These are phyloP conservation scores for Huntiella moniliformis DNA, from an alignment of 2,329 filamentous ascomycete genomes.

Conservation along the genomic window DNA sequence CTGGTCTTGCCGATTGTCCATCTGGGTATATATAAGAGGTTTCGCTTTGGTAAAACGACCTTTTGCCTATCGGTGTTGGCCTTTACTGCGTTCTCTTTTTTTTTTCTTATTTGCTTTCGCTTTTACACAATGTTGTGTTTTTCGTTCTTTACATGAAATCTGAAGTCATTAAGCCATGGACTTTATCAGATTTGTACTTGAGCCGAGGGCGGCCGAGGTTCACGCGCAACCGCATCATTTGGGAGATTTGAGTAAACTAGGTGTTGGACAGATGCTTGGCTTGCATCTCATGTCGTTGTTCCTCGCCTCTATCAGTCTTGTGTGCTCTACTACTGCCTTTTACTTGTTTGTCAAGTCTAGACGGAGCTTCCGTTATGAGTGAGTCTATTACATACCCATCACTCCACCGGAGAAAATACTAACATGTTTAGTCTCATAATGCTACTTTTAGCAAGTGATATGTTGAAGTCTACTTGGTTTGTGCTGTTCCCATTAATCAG, in stretches of 20 bases:
- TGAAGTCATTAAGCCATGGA: not conserved
- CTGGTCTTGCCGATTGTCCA: too few relatives aligned
- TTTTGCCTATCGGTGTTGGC: not conserved
- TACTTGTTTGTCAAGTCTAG: slow-evolving; percentile 62
- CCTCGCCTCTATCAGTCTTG: slow-evolving; percentile 33
- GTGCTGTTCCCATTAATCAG: slow-evolving; percentile 44
- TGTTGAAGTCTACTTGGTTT: slow-evolving; percentile 51
- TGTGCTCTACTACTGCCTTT: slow-evolving; percentile 35
- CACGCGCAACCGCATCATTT: not conserved
- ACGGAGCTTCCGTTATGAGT: slow-evolving; percentile 56
- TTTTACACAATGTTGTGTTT: not conserved
- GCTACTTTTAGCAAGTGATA: slow-evolving; percentile 52
- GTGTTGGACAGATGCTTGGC: slow-evolving; percentile 12
- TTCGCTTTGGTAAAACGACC: too few relatives aligned
- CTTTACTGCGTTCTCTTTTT: not conserved
- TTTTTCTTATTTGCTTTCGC: not conserved
- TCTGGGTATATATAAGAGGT: too few relatives aligned
- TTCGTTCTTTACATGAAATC: not conserved
- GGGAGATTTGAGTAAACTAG: not conserved
- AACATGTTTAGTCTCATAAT: slow-evolving; percentile 42
- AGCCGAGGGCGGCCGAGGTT: not conserved
- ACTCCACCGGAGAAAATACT: not conserved
- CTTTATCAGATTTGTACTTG: not conserved
- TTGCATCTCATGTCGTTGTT: slow-evolving; percentile 21
- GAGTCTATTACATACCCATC: slow-evolving; percentile 18